Percentiles rank a stretch among this genome's conserved stretches.
phyloP scores from a whole-genome alignment of 352 stramenopile genomes.

The Globisporangium nunn region DNA sequence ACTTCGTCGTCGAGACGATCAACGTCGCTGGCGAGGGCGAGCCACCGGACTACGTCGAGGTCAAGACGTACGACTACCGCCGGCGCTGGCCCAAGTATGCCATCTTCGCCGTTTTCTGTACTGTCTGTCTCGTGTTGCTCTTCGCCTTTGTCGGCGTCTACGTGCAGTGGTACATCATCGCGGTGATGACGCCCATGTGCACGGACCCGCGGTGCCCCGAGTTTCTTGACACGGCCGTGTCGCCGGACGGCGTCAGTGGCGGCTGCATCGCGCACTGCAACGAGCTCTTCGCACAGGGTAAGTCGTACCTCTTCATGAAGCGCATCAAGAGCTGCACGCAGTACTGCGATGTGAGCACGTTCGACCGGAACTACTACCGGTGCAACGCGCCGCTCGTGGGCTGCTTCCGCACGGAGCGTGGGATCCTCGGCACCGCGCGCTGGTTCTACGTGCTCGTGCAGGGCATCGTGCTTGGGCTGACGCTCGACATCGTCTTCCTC shows the following conservation, averaged over 20 bases:
- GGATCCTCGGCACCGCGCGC: slow-evolving; percentile 47
- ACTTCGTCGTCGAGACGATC: slow-evolving; percentile 51
- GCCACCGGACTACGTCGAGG: slow-evolving; percentile 47
- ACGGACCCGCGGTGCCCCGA: slow-evolving; percentile 43
- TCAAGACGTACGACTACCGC: slow-evolving; percentile 48
- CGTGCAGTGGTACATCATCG: slow-evolving; percentile 66
- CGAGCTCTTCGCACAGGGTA: slow-evolving; percentile 37
- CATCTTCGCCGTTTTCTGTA: slow-evolving; percentile 41
- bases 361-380: slow-evolving; percentile 42
- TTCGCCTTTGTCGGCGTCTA: slow-evolving; percentile 54
- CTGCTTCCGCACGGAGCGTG: slow-evolving; percentile 44
- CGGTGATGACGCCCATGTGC: slow-evolving; percentile 61
- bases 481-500: slow-evolving; percentile 60
- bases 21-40: slow-evolving; percentile 51
- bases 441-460: slow-evolving; percentile 65
- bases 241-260: slow-evolving; percentile 1
- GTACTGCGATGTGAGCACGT: slow-evolving; percentile 35
- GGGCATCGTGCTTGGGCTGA: slow-evolving; percentile 48
- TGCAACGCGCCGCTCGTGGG: slow-evolving; percentile 42
- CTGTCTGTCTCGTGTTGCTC: slow-evolving; percentile 38
- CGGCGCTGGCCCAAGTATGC: slow-evolving; percentile 52
- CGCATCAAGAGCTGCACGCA: slow-evolving; percentile 28
- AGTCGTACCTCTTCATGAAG: slow-evolving; percentile 44
- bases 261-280: slow-evolving; percentile 38
- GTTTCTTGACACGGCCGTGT: slow-evolving; percentile 20